phyloP scores from a whole-genome alignment of 257 asterid species.

The Fraxinus anomala region DNA sequence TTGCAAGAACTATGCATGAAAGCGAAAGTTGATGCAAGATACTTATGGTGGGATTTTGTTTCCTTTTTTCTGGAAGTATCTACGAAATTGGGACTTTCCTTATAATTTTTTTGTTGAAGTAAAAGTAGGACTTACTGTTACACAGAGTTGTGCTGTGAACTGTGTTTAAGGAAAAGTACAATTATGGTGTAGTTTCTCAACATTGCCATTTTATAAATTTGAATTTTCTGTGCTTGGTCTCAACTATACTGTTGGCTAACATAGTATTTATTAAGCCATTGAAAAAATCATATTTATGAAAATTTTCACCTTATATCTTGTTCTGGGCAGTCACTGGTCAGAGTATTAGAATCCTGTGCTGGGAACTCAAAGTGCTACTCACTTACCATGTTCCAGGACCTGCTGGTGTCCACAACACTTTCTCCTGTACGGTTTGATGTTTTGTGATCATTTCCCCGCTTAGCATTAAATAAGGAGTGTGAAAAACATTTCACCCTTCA shows the following conservation, averaged over 20 bases:
- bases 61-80: neutral
- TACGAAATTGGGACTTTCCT: neutral
- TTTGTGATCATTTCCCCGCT: conserved; percentile 18
- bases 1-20: neutral
- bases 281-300: conserved; percentile 2
- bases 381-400: conserved; percentile 88
- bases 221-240: neutral
- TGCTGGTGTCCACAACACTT: conserved; percentile 84
- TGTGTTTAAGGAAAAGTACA: neutral
- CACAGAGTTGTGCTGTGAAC: neutral
- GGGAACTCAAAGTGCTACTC: conserved; percentile 70
- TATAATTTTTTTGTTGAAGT: neutral
- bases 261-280: conserved; percentile 11
- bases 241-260: conserved; percentile 13
- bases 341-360: conserved; percentile 75
- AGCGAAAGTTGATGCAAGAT: neutral
- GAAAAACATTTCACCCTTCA: neutral
- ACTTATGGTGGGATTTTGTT: neutral
- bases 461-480: conserved; percentile 9
- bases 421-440: conserved; percentile 75
- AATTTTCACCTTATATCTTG: conserved; percentile 31
- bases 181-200: neutral
- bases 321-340: conserved; percentile 75
- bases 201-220: neutral
- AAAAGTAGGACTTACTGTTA: neutral